Evolutionary conservation across 1,284 basidiomycete species (phyloP).

Genomic region (Cryptococcus sp.): DNA sequence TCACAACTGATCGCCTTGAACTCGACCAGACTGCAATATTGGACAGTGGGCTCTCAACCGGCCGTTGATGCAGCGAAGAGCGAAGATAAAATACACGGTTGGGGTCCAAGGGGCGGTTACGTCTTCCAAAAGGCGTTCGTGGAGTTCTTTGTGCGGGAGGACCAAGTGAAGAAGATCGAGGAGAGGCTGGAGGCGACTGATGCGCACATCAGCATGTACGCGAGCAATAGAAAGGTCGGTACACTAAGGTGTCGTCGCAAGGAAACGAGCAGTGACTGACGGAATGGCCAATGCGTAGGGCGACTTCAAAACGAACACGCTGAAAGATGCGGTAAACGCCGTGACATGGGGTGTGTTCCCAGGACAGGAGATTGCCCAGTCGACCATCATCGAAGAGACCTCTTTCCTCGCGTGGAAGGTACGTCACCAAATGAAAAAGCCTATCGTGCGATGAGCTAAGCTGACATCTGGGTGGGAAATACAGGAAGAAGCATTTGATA

Average conservation of each 20-base stretch:
- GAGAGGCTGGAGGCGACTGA: slow-evolving; percentile 61
- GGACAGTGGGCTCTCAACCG: slow-evolving; percentile 97
- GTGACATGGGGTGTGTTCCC: slow-evolving; percentile 99
- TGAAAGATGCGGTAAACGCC: slow-evolving; percentile 90
- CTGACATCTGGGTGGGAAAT: too few species aligned
- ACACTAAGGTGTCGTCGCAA: background rate
- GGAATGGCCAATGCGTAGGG: slow-evolving; percentile 58
- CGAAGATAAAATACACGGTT: slow-evolving; percentile 77
- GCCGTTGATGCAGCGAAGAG: slow-evolving; percentile 80
- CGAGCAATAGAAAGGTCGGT: slow-evolving; percentile 73
- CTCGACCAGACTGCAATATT: slow-evolving; percentile 67
- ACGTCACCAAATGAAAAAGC: slow-evolving; percentile 22
- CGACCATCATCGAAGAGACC: slow-evolving; percentile 95
- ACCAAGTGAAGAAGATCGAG: slow-evolving; percentile 68
- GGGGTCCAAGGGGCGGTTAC: slow-evolving; percentile 89
- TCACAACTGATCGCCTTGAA: slow-evolving; percentile 75
- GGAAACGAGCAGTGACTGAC: background rate
- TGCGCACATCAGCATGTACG: slow-evolving; percentile 79
- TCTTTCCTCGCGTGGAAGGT: slow-evolving; percentile 99
- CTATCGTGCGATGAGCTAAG: background rate
- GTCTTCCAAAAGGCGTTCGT: slow-evolving; percentile 98
- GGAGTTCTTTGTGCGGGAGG: slow-evolving; percentile 80
- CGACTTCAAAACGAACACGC: slow-evolving; percentile 89
- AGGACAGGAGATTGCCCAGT: slow-evolving; percentile 95
- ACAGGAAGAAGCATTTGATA: slow-evolving; percentile 93